Evolutionary conservation across 1,284 basidiomycete species (phyloP).

Genomic region (Thecaphora frezii): DNA sequence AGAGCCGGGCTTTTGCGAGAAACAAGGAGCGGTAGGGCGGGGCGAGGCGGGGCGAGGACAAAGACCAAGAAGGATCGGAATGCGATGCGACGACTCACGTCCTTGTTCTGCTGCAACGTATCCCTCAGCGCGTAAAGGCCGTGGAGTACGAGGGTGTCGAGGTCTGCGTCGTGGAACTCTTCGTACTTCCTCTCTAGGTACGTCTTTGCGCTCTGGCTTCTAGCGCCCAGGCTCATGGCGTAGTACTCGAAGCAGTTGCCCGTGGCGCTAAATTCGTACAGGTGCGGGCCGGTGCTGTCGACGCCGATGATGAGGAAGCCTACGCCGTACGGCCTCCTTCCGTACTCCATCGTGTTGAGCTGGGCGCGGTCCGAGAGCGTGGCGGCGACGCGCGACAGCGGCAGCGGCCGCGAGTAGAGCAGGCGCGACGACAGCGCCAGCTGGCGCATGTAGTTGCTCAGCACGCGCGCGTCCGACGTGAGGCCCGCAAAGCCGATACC

Average conservation of each 20-base stretch:
- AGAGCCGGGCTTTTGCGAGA: no score
- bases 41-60: no score
- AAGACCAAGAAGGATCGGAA: no score
- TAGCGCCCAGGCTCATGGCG: slow-evolving; percentile 96
- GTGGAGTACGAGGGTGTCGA: slow-evolving; percentile 48
- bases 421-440: slow-evolving; percentile 94
- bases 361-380: slow-evolving; percentile 98
- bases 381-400: slow-evolving; percentile 87
- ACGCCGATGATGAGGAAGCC: slow-evolving; percentile 96
- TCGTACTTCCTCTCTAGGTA: slow-evolving; percentile 94
- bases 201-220: slow-evolving; percentile 96
- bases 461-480: slow-evolving; percentile 93
- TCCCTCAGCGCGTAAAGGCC: slow-evolving; percentile 55
- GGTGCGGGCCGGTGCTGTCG: slow-evolving; percentile 91
- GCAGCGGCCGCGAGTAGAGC: slow-evolving; percentile 90
- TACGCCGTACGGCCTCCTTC: slow-evolving; percentile 94
- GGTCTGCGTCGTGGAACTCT: slow-evolving; percentile 65
- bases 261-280: slow-evolving; percentile 96
- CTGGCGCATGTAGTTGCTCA: slow-evolving; percentile 92
- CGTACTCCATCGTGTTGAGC: slow-evolving; percentile 98
- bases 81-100: slow-evolving; percentile 22
- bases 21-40: no score
- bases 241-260: slow-evolving; percentile 98
- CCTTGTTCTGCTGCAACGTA: slow-evolving; percentile 57
- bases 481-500: slow-evolving; percentile 97